Evolutionary conservation across 164 flowering plant genomes (phyloP), one percentile per base, ranked within the genome.

Genomic region (Berberis thunbergii): DNA sequence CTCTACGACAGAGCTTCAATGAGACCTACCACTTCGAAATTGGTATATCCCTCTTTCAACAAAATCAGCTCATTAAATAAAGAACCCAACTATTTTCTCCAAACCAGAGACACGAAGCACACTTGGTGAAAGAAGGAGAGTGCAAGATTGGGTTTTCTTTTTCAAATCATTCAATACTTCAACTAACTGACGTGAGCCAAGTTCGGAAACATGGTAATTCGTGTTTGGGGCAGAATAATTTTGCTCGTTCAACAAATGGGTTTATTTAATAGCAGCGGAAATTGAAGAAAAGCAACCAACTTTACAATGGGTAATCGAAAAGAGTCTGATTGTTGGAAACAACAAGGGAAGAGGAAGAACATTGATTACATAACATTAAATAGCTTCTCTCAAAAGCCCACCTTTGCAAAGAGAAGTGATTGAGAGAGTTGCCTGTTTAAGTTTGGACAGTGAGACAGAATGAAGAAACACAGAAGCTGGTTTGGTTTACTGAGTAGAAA

Each of bases 51-150:
- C 40, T 64, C 67, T 45, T 66, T 43, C 0, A 68, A 69, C 58
- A 63, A 64, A 62, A 89, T 72, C n/a, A 89, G 61, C 62, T 87
- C 88, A 60, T 50, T 11, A 49, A 91, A 78, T 6, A 89, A n/a
- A 67, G 64, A 71, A 60, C 73, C 72, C 75, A 91, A 66, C 69
- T 71, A 0, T 77, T 71, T 72, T 64, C 42, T 68, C 62, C 68
- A 72, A 57, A 43, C 86, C 74, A 69, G 79, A 77, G 59, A 9
- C 54, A 67, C 90, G 26, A 26, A 26, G 26, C 26, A 26, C 26
- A 83, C 40, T n/a, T 74, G 61, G 11, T 59, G 38, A 68, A 88
- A 85, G 53, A 79, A 79, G 0, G 80, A 76, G 4, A 85, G 58
- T 0, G 94, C 97, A 44, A 42, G 43, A 26, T 10, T 49, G 2